Evolutionary conservation across 352 stramenopile species (phyloP), one percentile per base, ranked within the genome.

Genomic region (Phytophthora niederhauseri): DNA sequence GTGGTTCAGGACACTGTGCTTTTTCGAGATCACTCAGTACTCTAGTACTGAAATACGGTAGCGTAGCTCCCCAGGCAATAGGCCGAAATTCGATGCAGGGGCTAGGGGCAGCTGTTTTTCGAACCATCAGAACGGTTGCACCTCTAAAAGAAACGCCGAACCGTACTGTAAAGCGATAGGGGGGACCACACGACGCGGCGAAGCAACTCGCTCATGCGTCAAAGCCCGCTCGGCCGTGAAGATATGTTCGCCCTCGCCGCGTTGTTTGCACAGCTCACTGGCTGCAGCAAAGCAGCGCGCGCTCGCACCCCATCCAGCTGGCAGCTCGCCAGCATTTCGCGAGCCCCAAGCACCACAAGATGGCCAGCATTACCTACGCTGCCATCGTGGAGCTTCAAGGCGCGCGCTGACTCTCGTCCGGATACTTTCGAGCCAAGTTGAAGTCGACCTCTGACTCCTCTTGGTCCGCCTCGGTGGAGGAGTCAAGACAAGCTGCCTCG

Each of bases 391-490:
- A 64, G 36, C 53, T 69, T 73, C 61, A 61, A 66, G 14, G n/a
- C 2, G 17, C 55, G 24, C 30, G 49, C 68, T 75, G 68, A 72
- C 68, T 75, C 56, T 68, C 53, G 28, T 59, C 62, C 63, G 50
- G 68, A 75, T 71, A 64, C 61, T 67, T 49, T 63, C 22, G 31
- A 38, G 14, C 31, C 55, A 73, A 66, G 60, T 70, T 75, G 62
- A 75, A 66, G 62, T 66, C 14, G 51, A 4, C 14, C 8, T 20
- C 30, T 34, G 30, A 61, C 38, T 60, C 24, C 28, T 34, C 51
- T 55, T 38, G 24, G 8, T 49, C 46, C 46, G 17, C 20, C 46
- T 52, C 46, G 12, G 46, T n/a, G 19, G n/a, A n/a, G 24, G 24
- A n/a, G 26, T 36, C 22, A 55, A 12, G 20, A 22, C 36, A 5